Evolutionary conservation across 2,329 filamentous ascomycete species (phyloP), one percentile per base, ranked within the genome.

Genomic region (Microdochium trichocladiopsis): DNA sequence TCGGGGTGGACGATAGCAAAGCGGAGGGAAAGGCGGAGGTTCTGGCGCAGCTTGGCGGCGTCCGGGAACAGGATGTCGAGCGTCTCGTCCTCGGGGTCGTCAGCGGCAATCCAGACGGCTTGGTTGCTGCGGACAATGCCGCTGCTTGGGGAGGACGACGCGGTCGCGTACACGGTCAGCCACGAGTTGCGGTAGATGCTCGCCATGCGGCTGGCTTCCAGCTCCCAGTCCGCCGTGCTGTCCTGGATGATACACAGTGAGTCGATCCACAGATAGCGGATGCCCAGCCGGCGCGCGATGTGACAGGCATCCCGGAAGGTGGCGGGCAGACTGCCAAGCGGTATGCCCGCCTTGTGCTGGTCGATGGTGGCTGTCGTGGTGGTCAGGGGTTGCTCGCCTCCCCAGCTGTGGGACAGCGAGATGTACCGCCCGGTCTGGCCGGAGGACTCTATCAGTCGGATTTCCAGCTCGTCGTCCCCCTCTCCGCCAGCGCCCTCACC

Each of bases 161-260:
- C 54, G 47, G 28, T 51, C 16, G 50, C 50, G 23, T 51, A 51
- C 24, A 53, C 51, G 43, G 58, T 58, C 2, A 55, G 31, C 23
- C 53, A 52, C n/a, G 55, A 52, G 25, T 55, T 51, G 14, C 52
- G 50, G 25, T 60, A 60, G n/a, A 57, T 53, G 11, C 48, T 49
- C n/a, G 52, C 53, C 58, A 60, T 60, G 23, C 51, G 24, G 21
- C 37, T 49, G 21, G 55, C 54, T 50, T 60, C 56, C 8, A 36
- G 36, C 25, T 50, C 43, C 54, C 51, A 56, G 47, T 56, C 56
- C 9, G 28, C 41, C 2, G 14, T 14, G 18, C 53, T 50, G n/a
- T 55, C 54, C 47, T 58, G 57, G 14, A 55, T 47, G 48, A 58
- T 58, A 33, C 55, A 57, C 23, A 58, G 49, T 14, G 51, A 24